Evolutionary conservation across 2,329 filamentous ascomycete species (phyloP), one percentile per base, ranked within the genome.

Genomic region (Mariannaea elegans): DNA sequence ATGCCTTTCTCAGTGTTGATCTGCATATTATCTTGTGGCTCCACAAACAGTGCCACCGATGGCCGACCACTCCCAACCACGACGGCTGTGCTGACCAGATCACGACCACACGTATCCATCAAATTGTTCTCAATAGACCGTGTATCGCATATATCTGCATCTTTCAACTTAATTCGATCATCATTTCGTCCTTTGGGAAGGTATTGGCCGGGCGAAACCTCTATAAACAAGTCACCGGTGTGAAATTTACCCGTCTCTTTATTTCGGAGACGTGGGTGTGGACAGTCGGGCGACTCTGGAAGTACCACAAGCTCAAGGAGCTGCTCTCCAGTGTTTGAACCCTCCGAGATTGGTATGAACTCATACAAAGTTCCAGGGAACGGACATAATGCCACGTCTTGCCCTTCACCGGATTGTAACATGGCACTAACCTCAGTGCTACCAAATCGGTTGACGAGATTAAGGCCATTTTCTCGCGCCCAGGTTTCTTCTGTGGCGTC

Each of bases 141-240:
- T 0, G 68, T 68, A 14, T 71, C 65, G 9, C 68, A 71, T 9
- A 65, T 45, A 8, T 64, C 39, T 1, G 65, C 57, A 3, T 31
- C 41, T 13, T 66, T 44, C 68, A 71, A 71, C 23, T 71, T 71
- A 51, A 71, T 71, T 68, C 68, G 71, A 16, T 67, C 60, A 9
- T 71, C 68, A 2, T 59, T 63, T 1, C 68, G 66, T 2, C 68
- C 68, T 4, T 58, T 61, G 1, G 52, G 47, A 1, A 65, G 0
- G n/a, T 64, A 71, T 16, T 55, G 34, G 0, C 68, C 66, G 4
- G 68, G 63, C n/a, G n/a, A 38, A 2, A 59, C 44, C 34, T 70
- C 63, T 2, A 64, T 54, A 14, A 73, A 72, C 18, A 72, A 49
- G 7, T 68, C 71, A 5, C 69, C 65, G 0, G 69, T 65, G 9